These are phyloP conservation scores for Tephrocybe sp. DNA, from an alignment of 768 basidiomycete species.

Conservation along the genomic window DNA sequence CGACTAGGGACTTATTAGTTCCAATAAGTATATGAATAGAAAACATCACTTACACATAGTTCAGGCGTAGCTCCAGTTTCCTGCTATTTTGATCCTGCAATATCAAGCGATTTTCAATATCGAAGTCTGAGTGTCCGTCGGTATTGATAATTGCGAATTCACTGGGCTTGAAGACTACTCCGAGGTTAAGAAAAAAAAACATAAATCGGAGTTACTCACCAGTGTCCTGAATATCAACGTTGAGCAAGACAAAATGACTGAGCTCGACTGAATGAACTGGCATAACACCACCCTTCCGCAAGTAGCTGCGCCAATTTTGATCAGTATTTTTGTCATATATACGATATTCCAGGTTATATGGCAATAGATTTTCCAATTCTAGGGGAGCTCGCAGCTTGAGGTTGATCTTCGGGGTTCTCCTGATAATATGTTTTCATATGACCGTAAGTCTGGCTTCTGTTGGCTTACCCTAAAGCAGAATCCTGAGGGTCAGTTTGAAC, in stretches of 20 bases:
- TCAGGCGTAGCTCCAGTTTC: constrained; percentile 80
- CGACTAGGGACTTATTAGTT: constrained; percentile 39
- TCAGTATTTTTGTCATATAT: constrained; percentile 95
- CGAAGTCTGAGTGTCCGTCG: constrained; percentile 87
- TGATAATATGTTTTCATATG: constrained; percentile 25
- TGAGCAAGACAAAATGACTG: constrained; percentile 84
- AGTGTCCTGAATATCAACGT: constrained; percentile 88
- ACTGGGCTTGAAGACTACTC: constrained; percentile 83
- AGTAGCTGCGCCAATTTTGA: constrained; percentile 92
- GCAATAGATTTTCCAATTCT: constrained; percentile 93
- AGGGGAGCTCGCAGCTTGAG: constrained; percentile 89
- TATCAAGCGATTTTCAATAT: constrained; percentile 69
- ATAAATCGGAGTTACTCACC: constrained; percentile 42
- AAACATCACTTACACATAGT: constrained; percentile 75
- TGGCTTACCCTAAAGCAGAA: constrained; percentile 46
- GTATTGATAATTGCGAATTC: constrained; percentile 98
- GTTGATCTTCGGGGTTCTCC: constrained; percentile 82
- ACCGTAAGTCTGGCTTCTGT: constrained; percentile 14
- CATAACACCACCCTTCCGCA: constrained; percentile 91
- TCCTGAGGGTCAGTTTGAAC: constrained; percentile 69
- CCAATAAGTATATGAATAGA: not conserved
- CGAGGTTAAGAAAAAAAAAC: not conserved
- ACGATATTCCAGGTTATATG: constrained; percentile 93
- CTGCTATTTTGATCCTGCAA: constrained; percentile 73
- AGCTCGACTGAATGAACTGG: constrained; percentile 96